Conservation (phyloP, 768 basidiomycete genomes). For the Leccinum truebloodii region DNA sequence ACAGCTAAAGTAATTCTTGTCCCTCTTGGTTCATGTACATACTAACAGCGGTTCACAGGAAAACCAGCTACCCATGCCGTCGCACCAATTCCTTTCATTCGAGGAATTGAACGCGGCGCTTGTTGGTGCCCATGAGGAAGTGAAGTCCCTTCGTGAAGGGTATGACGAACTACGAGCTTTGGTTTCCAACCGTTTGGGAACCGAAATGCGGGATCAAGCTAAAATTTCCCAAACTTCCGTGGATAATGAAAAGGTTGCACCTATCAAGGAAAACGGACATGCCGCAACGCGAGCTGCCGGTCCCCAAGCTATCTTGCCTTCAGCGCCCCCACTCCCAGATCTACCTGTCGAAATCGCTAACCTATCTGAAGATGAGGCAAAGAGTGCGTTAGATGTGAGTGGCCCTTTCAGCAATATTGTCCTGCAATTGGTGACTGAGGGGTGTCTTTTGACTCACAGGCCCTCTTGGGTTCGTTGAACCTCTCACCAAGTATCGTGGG, state of each 20-base stretch:
- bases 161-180: slow-evolving; percentile 27
- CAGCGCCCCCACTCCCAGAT: neutral
- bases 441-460: slow-evolving; percentile 7
- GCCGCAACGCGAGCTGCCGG: neutral
- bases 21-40: neutral
- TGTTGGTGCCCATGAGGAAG: slow-evolving; percentile 24
- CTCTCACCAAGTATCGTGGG: slow-evolving; percentile 7
- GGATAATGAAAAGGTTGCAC: neutral
- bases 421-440: neutral
- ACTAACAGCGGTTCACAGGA: slow-evolving; percentile 14
- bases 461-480: slow-evolving; percentile 14
- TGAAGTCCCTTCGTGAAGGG: slow-evolving; percentile 24
- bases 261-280: neutral
- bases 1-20: slow-evolving; percentile 11
- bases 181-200: slow-evolving; percentile 18
- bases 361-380: slow-evolving; percentile 28
- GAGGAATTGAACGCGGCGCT: slow-evolving; percentile 29
- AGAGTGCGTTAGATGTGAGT: slow-evolving; percentile 25
- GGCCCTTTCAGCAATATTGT: neutral
- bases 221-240: neutral
- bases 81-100: slow-evolving; percentile 23
- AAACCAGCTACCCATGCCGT: neutral
- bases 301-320: neutral
- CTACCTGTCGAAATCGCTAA: slow-evolving; percentile 15
- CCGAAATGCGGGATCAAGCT: slow-evolving; percentile 1